Evolutionary conservation across 208 protist species (phyloP), one percentile per base, ranked within the genome.

Genomic region (Phytomonas sp.): DNA sequence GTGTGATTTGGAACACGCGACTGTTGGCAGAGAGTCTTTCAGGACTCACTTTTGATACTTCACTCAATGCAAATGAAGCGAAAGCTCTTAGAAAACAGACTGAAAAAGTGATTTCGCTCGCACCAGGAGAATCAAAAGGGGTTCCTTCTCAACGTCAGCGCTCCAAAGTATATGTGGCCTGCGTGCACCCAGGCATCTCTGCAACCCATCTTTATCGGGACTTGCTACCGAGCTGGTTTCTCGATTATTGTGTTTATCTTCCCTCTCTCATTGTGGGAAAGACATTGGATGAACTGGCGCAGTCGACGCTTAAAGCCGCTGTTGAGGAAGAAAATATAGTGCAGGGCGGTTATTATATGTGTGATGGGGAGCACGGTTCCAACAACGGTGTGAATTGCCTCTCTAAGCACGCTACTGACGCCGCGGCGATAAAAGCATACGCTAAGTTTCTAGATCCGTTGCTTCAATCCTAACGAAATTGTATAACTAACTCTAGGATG

Each of bases 141-240:
- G 40, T 19, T 3, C 12, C 40, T 2, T 19, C 2, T 49, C 40
- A 1, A 19, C 40, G 19, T 4, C 3, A 49, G 19, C 14, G 14
- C 40, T 12, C 76, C 29, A 87, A 81, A 72, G 76, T 95, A 56
- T 90, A 86, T 63, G 80, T 93, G 19, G 86, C 91, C 4, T 91
- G 84, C 63, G 80, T 77, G 31, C 91, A 95, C 64, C 91, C 91
- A 3, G 91, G 91, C 42, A 73, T 95, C 66, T 82, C 79, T 69
- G 81, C 81, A 37, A 93, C 91, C 7, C 83, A 82, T 37, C 79
- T 95, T 26, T 95, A 95, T 77, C 87, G 91, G 34, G 88, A 95
- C 26, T 78, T 95, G 6, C 72, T 95, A 16, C 80, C 91, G 2
- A 31, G 33, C 10, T 83, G 79, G 73, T 65, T 91, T 37, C 83